Percentiles rank a stretch among this genome's conserved stretches.
Evolutionary conservation across 768 basidiomycete genomes (phyloP).

Genomic region (Podaxis rugospora): DNA sequence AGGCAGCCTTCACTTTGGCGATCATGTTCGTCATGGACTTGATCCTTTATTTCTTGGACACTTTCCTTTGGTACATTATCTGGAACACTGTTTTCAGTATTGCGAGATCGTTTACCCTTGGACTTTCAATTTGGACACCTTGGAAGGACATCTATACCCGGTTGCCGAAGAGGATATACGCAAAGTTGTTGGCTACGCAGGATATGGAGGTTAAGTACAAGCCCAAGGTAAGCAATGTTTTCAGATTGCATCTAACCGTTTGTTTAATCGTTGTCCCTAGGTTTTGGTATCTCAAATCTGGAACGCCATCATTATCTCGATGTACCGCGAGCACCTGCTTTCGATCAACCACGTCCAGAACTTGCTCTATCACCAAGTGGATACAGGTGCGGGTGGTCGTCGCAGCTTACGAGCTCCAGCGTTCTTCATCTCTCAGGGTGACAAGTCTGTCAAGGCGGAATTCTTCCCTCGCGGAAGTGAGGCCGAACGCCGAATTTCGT

Average conservation of each 20-base stretch:
- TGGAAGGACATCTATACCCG: constrained; percentile 98
- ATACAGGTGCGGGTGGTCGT: constrained; percentile 71
- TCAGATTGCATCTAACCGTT: too few species aligned
- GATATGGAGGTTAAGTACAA: constrained; percentile 99
- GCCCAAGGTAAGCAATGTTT: constrained; percentile 74
- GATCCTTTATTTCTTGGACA: constrained; percentile 96
- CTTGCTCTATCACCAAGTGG: constrained; percentile 95
- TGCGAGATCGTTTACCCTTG: constrained; percentile 81
- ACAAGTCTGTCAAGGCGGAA: constrained; percentile 72
- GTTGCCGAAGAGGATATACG: constrained; percentile 93
- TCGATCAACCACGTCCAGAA: constrained; percentile 99
- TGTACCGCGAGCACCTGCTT: constrained; percentile 98
- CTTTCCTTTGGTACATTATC: constrained; percentile 99
- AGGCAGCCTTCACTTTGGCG: constrained; percentile 90
- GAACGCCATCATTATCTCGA: constrained; percentile 99
- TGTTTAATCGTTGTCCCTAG: constrained; percentile 31
- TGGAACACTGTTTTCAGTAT: constrained; percentile 97
- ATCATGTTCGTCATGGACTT: constrained; percentile 99
- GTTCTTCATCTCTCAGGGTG: constrained; percentile 96
- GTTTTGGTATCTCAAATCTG: constrained; percentile 98
- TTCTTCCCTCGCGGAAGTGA: constrained; percentile 96
- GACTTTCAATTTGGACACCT: constrained; percentile 97
- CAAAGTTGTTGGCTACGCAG: constrained; percentile 87
- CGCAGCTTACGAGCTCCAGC: constrained; percentile 92
- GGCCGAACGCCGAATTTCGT: constrained; percentile 95